Percentiles rank a stretch among this genome's conserved stretches.
These are phyloP conservation scores for Elongisporangium anandrum DNA, from an alignment of 352 stramenopile genomes.

Conservation along the genomic window DNA sequence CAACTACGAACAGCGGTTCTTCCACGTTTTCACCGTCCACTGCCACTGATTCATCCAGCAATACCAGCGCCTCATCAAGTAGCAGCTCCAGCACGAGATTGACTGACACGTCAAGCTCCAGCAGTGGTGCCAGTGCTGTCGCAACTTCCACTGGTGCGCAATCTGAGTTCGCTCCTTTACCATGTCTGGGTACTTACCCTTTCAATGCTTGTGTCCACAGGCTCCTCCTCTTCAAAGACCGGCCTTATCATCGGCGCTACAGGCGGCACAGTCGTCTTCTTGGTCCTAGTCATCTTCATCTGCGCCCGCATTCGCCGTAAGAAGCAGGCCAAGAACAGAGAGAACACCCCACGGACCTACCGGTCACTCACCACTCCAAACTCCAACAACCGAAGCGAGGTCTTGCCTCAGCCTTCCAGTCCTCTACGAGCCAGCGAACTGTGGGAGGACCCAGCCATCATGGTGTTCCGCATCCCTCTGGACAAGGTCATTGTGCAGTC, in stretches of 20 bases:
- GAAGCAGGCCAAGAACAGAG: slow-evolving; percentile 11
- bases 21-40: slow-evolving; percentile 7
- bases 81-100: too few relatives aligned
- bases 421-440: slow-evolving; percentile 8
- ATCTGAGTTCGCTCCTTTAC: too few relatives aligned
- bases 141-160: too few relatives aligned
- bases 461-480: slow-evolving; percentile 22
- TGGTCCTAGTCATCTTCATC: too few relatives aligned
- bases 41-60: neutral
- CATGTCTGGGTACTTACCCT: too few relatives aligned
- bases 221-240: too few relatives aligned
- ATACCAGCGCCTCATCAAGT: neutral
- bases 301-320: too few relatives aligned
- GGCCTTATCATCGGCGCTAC: slow-evolving; percentile 8
- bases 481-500: slow-evolving; percentile 19
- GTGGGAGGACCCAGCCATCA: slow-evolving; percentile 40
- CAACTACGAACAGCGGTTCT: slow-evolving; percentile 2
- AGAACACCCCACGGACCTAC: slow-evolving; percentile 14
- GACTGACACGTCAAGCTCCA: too few relatives aligned
- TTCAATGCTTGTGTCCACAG: too few relatives aligned
- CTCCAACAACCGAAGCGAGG: slow-evolving; percentile 10
- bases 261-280: slow-evolving; percentile 3
- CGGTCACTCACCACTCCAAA: slow-evolving; percentile 12
- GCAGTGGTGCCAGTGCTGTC: too few relatives aligned
- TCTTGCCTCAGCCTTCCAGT: slow-evolving; percentile 8